Base-by-base conservation (phyloP, 352 stramenopile genomes). In the Pythium dissimile region DNA sequence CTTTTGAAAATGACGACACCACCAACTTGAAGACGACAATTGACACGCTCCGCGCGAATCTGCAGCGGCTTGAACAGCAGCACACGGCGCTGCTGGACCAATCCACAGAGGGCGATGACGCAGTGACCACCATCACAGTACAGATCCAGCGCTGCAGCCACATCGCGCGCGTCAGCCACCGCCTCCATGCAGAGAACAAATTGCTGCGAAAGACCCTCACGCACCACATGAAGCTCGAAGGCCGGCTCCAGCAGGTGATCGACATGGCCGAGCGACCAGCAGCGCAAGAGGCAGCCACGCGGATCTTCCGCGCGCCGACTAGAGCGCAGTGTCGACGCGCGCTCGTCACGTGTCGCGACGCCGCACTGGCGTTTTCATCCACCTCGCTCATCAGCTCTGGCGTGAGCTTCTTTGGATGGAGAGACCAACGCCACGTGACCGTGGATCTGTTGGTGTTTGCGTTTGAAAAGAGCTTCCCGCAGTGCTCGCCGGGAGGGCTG, bases 401-500 rank as follows among this genome's bases (percentile, higher is more conserved):
- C 18, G 34, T 54, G 0, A 35, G 30, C 16, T 44, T 62, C 20
- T 54, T 62, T 41, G 54, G 37, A 16, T 62, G 54, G 54, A 39
- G 15, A 10, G 54, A 62, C 27, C 44, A 20, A 2, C 39, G 41
- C 3, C 10, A 43, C 3, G 34, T 54, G 16, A 21, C 23, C 3
- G 44, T 24, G 3, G 54, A 28, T 21, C 13, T 5, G 26, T 20
- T 62, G 21, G 31, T 26, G 32, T 62, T 62, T 16, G 44, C 35
- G 1, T 51, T 62, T 23, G 43, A 54, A n/a, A 62, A 62, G 27
- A 8, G 10, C 8, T 54, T 62, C n/a, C 20, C 21, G 8, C 16
- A 46, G 10, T 15, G 28, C n/a, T 31, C 44, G 24, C n/a, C 54
- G 24, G 5, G n/a, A 9, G 54, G 54, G 12, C 18, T 62, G 18